A percentile compares a stretch with the other conserved stretches of the same genome.
phyloP scores from a whole-genome alignment of 139 green algal genomes.

The Coccomyxa sp. region DNA sequence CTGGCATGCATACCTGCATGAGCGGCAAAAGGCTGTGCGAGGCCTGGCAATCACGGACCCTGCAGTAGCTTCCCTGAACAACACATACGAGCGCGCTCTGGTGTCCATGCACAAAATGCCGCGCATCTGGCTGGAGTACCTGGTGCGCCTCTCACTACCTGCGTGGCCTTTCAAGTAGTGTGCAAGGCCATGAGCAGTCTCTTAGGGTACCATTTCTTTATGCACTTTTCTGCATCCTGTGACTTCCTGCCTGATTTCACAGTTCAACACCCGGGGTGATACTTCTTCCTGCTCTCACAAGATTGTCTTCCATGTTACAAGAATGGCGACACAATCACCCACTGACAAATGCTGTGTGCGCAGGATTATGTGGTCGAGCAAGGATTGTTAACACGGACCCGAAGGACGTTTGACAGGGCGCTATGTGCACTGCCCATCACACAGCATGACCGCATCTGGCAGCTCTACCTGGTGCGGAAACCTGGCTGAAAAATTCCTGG shows the following conservation, averaged over 20 bases:
- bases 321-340: too few relatives aligned
- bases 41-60: slow-evolving; percentile 51
- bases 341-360: too few relatives aligned
- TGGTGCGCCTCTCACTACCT: slow-evolving; percentile 62
- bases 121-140: slow-evolving; percentile 88
- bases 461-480: slow-evolving; percentile 76
- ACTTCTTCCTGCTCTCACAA: too few relatives aligned
- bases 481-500: neutral
- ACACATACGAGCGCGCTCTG: slow-evolving; percentile 92
- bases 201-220: neutral
- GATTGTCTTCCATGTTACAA: too few relatives aligned
- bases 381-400: slow-evolving; percentile 64
- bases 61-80: slow-evolving; percentile 65
- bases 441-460: slow-evolving; percentile 95
- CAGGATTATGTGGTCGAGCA: slow-evolving; percentile 35
- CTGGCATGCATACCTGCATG: slow-evolving; percentile 83
- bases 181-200: neutral
- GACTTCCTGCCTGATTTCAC: neutral
- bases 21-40: slow-evolving; percentile 66
- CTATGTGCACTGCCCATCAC: slow-evolving; percentile 92
- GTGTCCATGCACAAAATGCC: slow-evolving; percentile 99
- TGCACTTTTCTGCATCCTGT: neutral
- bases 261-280: too few relatives aligned
- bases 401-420: slow-evolving; percentile 85
- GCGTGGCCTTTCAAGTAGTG: neutral